phyloP scores from a whole-genome alignment of 2,329 filamentous ascomycete genomes.

The Beauveria rudraprayagi region DNA sequence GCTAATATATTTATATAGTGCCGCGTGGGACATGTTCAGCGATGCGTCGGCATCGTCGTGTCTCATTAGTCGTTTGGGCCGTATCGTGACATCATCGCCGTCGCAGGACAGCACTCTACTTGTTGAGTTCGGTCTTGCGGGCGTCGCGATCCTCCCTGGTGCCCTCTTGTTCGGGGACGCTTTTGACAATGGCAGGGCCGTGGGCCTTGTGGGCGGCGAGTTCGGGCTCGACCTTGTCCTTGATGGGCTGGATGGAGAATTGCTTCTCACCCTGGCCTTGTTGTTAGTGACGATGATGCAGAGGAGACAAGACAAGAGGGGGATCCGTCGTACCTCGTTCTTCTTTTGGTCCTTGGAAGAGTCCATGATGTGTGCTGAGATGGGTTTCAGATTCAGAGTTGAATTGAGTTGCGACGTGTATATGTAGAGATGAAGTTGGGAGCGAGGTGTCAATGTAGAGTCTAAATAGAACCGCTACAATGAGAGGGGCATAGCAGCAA shows the following conservation, averaged over 20 bases:
- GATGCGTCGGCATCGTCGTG: not conserved
- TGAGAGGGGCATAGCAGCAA: not conserved
- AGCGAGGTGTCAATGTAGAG: not conserved
- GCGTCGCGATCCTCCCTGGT: slow-evolving; percentile 61
- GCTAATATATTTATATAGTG: not conserved
- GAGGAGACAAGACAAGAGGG: not conserved
- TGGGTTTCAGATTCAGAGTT: not conserved
- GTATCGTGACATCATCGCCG: slow-evolving; percentile 17
- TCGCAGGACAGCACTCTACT: slow-evolving; percentile 24
- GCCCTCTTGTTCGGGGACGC: slow-evolving; percentile 48
- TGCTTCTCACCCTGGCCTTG: slow-evolving; percentile 32
- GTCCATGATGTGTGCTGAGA: slow-evolving; percentile 17
- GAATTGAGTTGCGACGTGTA: not conserved
- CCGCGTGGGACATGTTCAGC: not conserved
- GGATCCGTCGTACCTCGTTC: slow-evolving; percentile 20
- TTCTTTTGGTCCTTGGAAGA: slow-evolving; percentile 22
- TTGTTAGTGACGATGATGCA: slow-evolving; percentile 11
- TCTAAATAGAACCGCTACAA: not conserved
- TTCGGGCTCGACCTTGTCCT: slow-evolving; percentile 36
- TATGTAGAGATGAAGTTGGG: not conserved
- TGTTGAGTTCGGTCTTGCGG: slow-evolving; percentile 59
- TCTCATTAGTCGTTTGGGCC: not conserved
- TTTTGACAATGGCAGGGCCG: slow-evolving; percentile 48
- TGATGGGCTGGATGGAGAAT: slow-evolving; percentile 38
- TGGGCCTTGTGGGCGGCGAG: slow-evolving; percentile 46